A percentile compares a stretch with the other conserved stretches of the same genome.
Evolutionary conservation across 2,329 filamentous ascomycete genomes (phyloP).

Genomic region (Purpureocillium lavendulum): DNA sequence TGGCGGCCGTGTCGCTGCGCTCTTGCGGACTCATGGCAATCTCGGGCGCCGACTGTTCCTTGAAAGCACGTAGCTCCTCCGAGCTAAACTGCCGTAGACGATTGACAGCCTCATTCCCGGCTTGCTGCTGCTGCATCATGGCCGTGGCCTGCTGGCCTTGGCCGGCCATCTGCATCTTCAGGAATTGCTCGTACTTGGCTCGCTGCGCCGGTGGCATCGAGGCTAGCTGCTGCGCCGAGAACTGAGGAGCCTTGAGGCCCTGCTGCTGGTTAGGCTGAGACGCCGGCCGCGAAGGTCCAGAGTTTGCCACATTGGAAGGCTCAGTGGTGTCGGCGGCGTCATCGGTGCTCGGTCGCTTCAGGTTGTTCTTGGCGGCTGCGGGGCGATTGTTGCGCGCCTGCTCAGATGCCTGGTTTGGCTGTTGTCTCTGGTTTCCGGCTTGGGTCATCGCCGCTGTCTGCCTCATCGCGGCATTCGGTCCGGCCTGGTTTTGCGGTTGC

Average conservation of each 20-base stretch:
- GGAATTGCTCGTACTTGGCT: slow-evolving; percentile 31
- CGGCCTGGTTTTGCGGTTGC: slow-evolving; percentile 28
- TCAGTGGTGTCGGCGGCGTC: slow-evolving; percentile 24
- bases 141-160: slow-evolving; percentile 11
- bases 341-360: slow-evolving; percentile 43
- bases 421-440: slow-evolving; percentile 20
- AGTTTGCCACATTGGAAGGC: slow-evolving; percentile 9
- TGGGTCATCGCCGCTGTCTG: slow-evolving; percentile 27
- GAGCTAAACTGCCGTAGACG: slow-evolving; percentile 26
- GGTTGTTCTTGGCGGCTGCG: slow-evolving; percentile 26
- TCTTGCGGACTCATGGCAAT: slow-evolving; percentile 38
- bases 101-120: slow-evolving; percentile 14
- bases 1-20: slow-evolving; percentile 32
- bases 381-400: slow-evolving; percentile 16
- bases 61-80: slow-evolving; percentile 31
- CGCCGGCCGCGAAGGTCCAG: slow-evolving; percentile 10
- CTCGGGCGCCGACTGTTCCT: slow-evolving; percentile 32
- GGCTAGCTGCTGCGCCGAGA: slow-evolving; percentile 27
- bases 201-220: slow-evolving; percentile 35
- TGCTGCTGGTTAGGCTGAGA: slow-evolving; percentile 16
- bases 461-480: slow-evolving; percentile 30
- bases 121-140: slow-evolving; percentile 9
- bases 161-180: slow-evolving; percentile 19
- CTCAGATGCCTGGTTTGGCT: slow-evolving; percentile 15
- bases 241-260: slow-evolving; percentile 13